Base-by-base conservation (phyloP, 169 alveolate species). In the Sarcocystis neurona region DNA sequence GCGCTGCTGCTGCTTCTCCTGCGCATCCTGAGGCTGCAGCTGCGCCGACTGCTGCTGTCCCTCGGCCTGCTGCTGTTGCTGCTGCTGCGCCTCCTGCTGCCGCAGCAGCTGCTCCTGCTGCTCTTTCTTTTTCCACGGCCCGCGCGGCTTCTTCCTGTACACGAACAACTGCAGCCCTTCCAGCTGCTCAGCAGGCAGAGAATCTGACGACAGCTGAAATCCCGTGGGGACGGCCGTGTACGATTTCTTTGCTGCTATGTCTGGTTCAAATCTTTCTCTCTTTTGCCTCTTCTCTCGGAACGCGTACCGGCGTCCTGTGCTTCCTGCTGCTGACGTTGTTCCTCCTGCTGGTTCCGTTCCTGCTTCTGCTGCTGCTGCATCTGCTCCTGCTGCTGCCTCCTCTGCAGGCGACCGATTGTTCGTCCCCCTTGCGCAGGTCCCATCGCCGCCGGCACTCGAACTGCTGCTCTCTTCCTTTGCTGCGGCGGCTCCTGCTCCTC, bases 181-280 rank as follows among this genome's bases (percentile, higher is more conserved):
- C 39, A 72, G 58, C 82, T 72, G 82, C 34, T 72, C 82, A 37
- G 82, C 56, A 6, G 82, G 37, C 23, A 72, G 18, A 10, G 34
- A 48, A 30, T 8, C 27, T 10, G 82, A 34, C 37, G 82, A 72
- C 20, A 72, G 56, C 53, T 37, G 56, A 32, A 10, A 72, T 0
- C 82, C 82, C 2, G 82, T 72, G 18, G 82, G 82, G 34, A 72
- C 82, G 5, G 82, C 82, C 3, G 82, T 72, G 56, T 72, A 72
- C 53, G 82, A 72, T 32, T 72, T 72, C 34, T 72, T 72, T 6
- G 82, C 82, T 0, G 56, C 1, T 30, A 72, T 72, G 53, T 72
- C 82, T 18, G 82, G 58, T 56, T 72, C 82, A 39, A 72, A 72
- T 1, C 82, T n/a, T 56, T 72, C 82, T 34, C 82, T n/a, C 34